Conservation (phyloP, 208 protist genomes). For the Leishmania major region DNA sequence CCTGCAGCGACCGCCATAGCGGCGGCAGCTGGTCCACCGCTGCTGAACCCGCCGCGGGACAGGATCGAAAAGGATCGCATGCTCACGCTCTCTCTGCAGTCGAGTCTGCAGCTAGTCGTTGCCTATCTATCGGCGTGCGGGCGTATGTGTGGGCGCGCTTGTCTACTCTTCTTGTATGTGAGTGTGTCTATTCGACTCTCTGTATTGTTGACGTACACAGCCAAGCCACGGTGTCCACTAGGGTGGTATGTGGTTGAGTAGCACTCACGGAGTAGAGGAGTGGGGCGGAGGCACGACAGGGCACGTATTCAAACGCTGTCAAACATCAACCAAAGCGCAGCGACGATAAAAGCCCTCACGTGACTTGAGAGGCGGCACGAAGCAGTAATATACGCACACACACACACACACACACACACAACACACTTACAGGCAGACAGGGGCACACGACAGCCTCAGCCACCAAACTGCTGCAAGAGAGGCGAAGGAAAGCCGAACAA, state of each 20-base stretch:
- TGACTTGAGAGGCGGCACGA: background rate
- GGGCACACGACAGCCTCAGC: background rate
- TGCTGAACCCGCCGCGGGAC: background rate
- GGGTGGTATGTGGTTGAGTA: background rate
- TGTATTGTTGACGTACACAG: background rate
- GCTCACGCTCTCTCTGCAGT: background rate
- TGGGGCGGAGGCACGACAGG: too few relatives aligned
- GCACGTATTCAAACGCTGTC: background rate
- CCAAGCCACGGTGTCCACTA: background rate
- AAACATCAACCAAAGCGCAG: background rate
- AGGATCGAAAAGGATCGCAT: slow-evolving; percentile 10
- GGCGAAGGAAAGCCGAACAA: background rate
- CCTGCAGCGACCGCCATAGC: background rate
- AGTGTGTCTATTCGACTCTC: background rate
- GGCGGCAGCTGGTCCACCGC: background rate
- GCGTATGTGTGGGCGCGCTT: background rate
- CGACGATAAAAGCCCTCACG: background rate
- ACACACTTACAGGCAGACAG: background rate
- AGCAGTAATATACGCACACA: background rate
- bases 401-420: background rate
- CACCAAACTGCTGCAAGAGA: background rate
- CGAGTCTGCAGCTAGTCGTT: background rate
- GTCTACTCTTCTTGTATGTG: background rate
- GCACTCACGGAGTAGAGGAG: background rate
- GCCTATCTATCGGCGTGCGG: background rate